phyloP scores from a whole-genome alignment of 495 filamentous ascomycete species.

The Emericellopsis terricola region DNA sequence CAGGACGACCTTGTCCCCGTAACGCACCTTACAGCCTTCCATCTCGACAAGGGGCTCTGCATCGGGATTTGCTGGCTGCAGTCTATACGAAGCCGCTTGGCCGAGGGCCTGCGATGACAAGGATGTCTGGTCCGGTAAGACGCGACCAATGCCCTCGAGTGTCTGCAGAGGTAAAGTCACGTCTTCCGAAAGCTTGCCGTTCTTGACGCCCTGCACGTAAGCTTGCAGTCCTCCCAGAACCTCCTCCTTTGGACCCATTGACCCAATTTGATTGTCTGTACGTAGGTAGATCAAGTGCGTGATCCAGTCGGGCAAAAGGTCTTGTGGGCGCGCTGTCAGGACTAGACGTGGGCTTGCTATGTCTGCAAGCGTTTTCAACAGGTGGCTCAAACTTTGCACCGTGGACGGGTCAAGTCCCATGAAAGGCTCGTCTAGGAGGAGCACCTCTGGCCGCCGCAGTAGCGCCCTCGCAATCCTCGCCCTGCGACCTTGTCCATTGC shows the following conservation, averaged over 20 bases:
- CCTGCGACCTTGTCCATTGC: conserved; percentile 80
- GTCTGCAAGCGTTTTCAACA: conserved; percentile 47
- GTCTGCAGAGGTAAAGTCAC: conserved; percentile 21
- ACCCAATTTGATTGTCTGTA: conserved; percentile 35
- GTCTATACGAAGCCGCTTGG: background rate
- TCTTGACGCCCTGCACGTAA: conserved; percentile 22
- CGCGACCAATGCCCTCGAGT: conserved; percentile 30
- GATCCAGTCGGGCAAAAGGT: conserved; percentile 76
- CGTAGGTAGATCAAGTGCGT: conserved; percentile 59
- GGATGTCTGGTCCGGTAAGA: too few relatives aligned
- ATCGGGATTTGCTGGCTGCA: conserved; percentile 1
- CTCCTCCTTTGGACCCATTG: conserved; percentile 34
- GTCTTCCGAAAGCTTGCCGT: conserved; percentile 13
- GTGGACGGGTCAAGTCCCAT: conserved; percentile 90
- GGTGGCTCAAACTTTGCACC: conserved; percentile 41
- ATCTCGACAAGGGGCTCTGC: conserved; percentile 64
- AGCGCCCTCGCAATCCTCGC: conserved; percentile 78
- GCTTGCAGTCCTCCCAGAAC: conserved; percentile 29
- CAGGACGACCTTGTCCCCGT: conserved; percentile 57
- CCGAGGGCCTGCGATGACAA: conserved; percentile 14
- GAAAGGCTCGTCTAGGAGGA: conserved; percentile 88
- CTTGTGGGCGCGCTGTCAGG: conserved; percentile 65
- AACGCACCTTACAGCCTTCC: conserved; percentile 61
- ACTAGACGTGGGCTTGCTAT: conserved; percentile 51
- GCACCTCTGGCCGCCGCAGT: conserved; percentile 55